Evolutionary conservation across 164 flowering plant genomes (phyloP), one percentile per base, ranked within the genome.

Genomic region (Annona squamosa): DNA sequence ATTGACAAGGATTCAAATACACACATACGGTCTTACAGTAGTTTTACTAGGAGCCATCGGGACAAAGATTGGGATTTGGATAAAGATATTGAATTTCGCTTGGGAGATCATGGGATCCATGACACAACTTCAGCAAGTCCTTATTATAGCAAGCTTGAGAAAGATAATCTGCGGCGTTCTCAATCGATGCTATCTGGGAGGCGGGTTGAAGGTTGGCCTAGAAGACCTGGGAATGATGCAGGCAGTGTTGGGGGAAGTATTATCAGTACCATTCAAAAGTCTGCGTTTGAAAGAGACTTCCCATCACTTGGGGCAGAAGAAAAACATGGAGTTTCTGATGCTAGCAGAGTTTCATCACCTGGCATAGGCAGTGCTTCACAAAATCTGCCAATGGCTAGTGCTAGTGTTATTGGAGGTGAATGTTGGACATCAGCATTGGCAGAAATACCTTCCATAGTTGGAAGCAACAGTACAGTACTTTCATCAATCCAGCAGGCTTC

Each of bases 341-440:
- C 87, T 19, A 81, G 83, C 65, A 87, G 92, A 75, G 87, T 87
- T 48, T 76, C 89, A 37, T 91, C 97, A 72, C 95, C 97, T 77
- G 91, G 87, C 41, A 77, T 91, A 80, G 81, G 82, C 73, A 48
- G 85, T 12, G 78, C 85, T 63, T 81, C 81, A 63, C 94, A 89
- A 71, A 82, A 85, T 75, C 77, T 94, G 81, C 87, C 97, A 46
- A 74, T 86, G 73, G 86, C 86, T 71, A 81, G 70, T 76, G 83
- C 93, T 16, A 69, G 87, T 62, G 78, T 84, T 75, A 80, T 88
- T 73, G 86, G 88, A 63, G 87, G 93, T 1, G 95, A 90, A 70
- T 91, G 94, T 43, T 92, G 98, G 97, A 89, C 90, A 2, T 94
- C 97, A 2, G 95, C 90, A 73, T 79, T 95, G 76, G 97, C 89